Evolutionary conservation across 257 asterid genomes (phyloP), one percentile per base, ranked within the genome.

Genomic region (Cruciata laevipes): DNA sequence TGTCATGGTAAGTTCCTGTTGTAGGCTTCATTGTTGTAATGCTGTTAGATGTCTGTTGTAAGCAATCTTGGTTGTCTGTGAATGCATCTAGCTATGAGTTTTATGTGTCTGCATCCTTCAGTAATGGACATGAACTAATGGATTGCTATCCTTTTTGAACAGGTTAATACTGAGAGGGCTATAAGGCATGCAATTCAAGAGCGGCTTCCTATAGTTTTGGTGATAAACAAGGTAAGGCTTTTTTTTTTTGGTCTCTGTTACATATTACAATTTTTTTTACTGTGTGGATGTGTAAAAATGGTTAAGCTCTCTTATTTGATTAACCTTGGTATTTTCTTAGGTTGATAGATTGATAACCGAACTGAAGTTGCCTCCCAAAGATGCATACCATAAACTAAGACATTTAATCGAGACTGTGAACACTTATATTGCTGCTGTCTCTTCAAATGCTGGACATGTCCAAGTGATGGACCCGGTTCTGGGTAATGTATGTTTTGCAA

Each of bases 401-500:
- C 95, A 90, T 83, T 90, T 88, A 23, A 84, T 94, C 74, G 99
- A 90, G 83, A 82, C 86, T 52, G 83, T 94, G 71, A 90, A 94
- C 76, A 90, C 78, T 78, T 86, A 86, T 78, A 88, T 94, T 76
- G 71, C 91, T 57, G 97, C 95, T 67, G 85, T 79, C 27, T 90
- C 97, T 24, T 90, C 99, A 68, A 93, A 92, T 57, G 97, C 97
- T 79, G 96, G 99, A 56, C 76, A 75, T 73, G 95, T 83, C 75
- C 99, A 88, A 80, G 82, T 85, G 51, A 69, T 94, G 68, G 99
- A 90, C 75, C 99, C 99, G 38, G 87, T 72, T 12, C 57, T 82
- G 61, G 99, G 97, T 58, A 94, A 94, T 69, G 95, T 94, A 66
- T 94, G 97, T 78, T 94, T 94, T 65, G 99, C 97, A 76, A 87